Evolutionary conservation across 257 asterid species (phyloP).

Genomic region (Scutellaria minor): DNA sequence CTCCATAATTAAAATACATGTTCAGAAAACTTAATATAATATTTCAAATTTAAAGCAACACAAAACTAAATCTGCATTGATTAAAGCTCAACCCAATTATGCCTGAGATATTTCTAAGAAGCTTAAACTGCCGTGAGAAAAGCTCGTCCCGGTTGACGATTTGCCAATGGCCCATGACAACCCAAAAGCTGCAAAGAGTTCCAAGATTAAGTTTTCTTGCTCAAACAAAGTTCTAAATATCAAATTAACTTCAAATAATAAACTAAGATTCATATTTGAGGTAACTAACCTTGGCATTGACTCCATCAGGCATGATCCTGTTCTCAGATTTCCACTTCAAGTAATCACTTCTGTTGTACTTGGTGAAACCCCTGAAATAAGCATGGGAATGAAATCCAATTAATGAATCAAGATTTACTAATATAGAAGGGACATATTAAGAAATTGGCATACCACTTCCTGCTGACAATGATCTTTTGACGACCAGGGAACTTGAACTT

Average conservation of each 20-base stretch:
- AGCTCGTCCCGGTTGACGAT: slow-evolving; percentile 61
- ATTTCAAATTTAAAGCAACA: not conserved
- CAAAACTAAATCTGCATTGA: not conserved
- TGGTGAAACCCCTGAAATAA: slow-evolving; percentile 73
- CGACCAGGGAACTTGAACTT: slow-evolving; percentile 96
- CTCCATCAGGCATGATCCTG: slow-evolving; percentile 70
- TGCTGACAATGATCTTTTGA: slow-evolving; percentile 88
- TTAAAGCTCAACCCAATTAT: not conserved
- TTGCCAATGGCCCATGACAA: slow-evolving; percentile 59
- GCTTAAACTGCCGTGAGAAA: slow-evolving; percentile 42
- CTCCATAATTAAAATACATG: not conserved
- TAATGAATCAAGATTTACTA: not conserved
- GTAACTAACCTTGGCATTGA: slow-evolving; percentile 69
- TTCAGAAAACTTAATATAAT: not conserved
- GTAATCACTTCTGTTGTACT: slow-evolving; percentile 65
- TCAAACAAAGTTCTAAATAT: not conserved
- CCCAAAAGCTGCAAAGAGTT: slow-evolving; percentile 54
- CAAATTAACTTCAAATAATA: not conserved
- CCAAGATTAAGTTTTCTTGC: not conserved
- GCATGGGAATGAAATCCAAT: not conserved
- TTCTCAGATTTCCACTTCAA: slow-evolving; percentile 73
- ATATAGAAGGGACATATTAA: not conserved
- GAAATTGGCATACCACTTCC: slow-evolving; percentile 66
- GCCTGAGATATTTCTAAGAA: slow-evolving; percentile 24
- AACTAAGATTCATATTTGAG: not conserved